Evolutionary conservation across 768 basidiomycete species (phyloP).

Genomic region (Chalciporus pseudorubinellus): DNA sequence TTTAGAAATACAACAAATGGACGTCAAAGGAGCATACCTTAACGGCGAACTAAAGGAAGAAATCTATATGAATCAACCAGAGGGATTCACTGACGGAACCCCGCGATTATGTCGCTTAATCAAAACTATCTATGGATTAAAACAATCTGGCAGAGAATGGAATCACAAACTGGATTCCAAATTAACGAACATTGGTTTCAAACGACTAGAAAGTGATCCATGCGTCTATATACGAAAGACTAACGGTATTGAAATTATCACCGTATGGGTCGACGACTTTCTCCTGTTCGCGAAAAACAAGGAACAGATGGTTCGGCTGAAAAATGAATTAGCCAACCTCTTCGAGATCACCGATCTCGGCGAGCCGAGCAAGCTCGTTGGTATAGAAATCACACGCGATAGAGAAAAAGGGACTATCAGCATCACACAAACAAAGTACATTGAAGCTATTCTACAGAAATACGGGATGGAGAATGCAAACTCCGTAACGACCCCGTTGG

Average conservation of each 20-base stretch:
- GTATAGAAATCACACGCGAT: constrained; percentile 2
- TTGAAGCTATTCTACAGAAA: background rate
- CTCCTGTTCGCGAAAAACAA: background rate
- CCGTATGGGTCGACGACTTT: constrained; percentile 17
- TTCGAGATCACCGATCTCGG: constrained; percentile 14
- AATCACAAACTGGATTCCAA: constrained; percentile 21
- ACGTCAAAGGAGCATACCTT: constrained; percentile 30
- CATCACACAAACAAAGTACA: constrained; percentile 7
- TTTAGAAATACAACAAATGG: constrained; percentile 30
- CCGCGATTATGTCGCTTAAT: constrained; percentile 16
- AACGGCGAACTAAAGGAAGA: constrained; percentile 31
- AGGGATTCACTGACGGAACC: constrained; percentile 21
- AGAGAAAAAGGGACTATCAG: background rate
- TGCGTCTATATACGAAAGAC: background rate
- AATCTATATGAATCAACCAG: constrained; percentile 33
- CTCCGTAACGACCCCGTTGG: background rate
- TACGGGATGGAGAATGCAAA: background rate
- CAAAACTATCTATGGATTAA: constrained; percentile 29
- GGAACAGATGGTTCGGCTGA: background rate
- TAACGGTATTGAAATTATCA: constrained; percentile 12
- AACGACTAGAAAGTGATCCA: background rate
- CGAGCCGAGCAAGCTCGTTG: constrained; percentile 21
- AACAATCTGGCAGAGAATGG: constrained; percentile 32
- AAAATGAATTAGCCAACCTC: background rate
- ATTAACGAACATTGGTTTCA: background rate